Conservation (phyloP, 345 rosid species). For the Eucalyptus urophylla region DNA sequence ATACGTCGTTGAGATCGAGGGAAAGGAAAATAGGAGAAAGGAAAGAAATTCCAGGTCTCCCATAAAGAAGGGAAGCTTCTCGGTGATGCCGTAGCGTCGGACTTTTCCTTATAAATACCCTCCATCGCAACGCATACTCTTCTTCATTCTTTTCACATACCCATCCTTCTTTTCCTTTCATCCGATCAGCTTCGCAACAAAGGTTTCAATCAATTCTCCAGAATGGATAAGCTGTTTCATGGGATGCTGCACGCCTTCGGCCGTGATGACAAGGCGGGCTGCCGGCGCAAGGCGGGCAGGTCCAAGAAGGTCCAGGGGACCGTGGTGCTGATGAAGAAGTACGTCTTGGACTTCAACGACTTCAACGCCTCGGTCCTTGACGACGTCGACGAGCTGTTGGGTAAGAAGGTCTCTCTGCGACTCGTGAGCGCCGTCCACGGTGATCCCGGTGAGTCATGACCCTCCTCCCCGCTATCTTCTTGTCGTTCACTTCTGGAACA, state of each 20-base stretch:
- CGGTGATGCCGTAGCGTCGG: not conserved
- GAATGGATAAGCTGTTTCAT: not conserved
- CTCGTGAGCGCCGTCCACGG: slow-evolving; percentile 52
- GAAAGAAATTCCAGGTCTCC: not conserved
- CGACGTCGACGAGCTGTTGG: slow-evolving; percentile 45
- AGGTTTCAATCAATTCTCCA: not conserved
- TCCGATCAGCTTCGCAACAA: too few species aligned
- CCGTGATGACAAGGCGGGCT: not conserved
- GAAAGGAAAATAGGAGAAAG: not conserved
- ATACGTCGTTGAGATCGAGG: not conserved
- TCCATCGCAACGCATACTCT: not conserved
- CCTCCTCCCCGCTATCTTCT: not conserved
- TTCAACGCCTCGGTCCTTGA: slow-evolving; percentile 53
- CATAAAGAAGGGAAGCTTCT: not conserved
- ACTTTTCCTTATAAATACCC: not conserved
- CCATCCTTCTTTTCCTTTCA: not conserved
- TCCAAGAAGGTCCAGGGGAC: slow-evolving; percentile 19
- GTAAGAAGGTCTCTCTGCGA: slow-evolving; percentile 49
- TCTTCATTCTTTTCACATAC: not conserved
- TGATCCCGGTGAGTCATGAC: slow-evolving; percentile 16
- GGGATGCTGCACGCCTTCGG: not conserved
- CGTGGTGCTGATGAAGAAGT: slow-evolving; percentile 82
- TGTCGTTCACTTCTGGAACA: not conserved
- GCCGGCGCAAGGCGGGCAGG: not conserved
- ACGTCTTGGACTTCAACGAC: slow-evolving; percentile 78